Conservation (phyloP, 106 monocot genomes). For the Agapanthus africanus region DNA sequence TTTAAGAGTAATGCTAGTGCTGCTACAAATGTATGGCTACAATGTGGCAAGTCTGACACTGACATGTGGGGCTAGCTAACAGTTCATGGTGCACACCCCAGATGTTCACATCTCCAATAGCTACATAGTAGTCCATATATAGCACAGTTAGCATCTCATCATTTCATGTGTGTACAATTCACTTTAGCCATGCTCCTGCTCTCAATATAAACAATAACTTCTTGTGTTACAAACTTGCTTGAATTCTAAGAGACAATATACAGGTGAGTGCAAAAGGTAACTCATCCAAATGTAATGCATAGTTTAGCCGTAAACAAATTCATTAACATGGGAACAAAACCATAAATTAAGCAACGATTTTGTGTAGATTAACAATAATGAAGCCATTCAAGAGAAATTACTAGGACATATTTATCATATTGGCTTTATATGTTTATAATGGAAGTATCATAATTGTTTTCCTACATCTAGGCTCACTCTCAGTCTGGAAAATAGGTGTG, state of each 20-base stretch:
- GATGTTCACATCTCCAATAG: neutral
- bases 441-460: neutral
- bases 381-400: neutral
- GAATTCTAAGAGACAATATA: neutral
- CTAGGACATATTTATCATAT: neutral
- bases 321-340: neutral
- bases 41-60: neutral
- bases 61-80: neutral
- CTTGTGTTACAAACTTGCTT: neutral
- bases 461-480: neutral
- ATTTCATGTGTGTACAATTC: neutral
- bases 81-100: neutral
- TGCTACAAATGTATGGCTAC: neutral
- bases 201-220: neutral
- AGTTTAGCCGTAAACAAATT: neutral
- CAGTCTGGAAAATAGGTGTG: neutral
- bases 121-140: neutral
- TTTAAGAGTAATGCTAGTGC: neutral
- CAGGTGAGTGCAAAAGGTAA: neutral
- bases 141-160: neutral
- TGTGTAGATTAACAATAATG: neutral
- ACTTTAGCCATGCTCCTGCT: neutral
- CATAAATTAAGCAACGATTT: neutral
- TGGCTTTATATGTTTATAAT: neutral
- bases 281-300: neutral